A percentile compares a stretch with the other conserved stretches of the same genome.
These are phyloP conservation scores for Biscogniauxia sp. DNA, from an alignment of 2,329 filamentous ascomycete genomes.

Conservation along the genomic window DNA sequence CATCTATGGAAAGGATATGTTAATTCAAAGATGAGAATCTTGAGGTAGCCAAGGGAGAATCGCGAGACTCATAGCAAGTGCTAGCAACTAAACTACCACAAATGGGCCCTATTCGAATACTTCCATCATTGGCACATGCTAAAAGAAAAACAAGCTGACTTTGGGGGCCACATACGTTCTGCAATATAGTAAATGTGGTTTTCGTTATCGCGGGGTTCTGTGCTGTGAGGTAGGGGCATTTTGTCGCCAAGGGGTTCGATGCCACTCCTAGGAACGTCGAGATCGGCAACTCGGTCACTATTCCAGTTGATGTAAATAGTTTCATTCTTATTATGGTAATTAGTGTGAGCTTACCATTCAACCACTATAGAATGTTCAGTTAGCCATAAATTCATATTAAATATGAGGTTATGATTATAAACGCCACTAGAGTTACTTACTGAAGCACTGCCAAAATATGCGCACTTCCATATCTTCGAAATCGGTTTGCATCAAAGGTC, in stretches of 20 bases:
- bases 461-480: slow-evolving; percentile 49
- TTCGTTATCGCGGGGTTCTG: slow-evolving; percentile 32
- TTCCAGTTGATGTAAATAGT: background rate
- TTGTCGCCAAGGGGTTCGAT: slow-evolving; percentile 37
- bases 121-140: background rate
- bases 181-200: slow-evolving; percentile 40
- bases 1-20: slow-evolving; percentile 18
- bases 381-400: background rate
- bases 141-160: background rate
- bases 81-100: too few species aligned
- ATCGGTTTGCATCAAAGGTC: slow-evolving; percentile 18
- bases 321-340: background rate
- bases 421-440: background rate
- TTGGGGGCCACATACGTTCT: slow-evolving; percentile 25
- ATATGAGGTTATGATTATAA: background rate
- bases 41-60: too few species aligned
- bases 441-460: slow-evolving; percentile 70
- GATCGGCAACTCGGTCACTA: slow-evolving; percentile 69
- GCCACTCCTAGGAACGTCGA: slow-evolving; percentile 41
- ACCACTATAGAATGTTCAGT: slow-evolving; percentile 41
- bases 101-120: background rate
- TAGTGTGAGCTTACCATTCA: slow-evolving; percentile 57
- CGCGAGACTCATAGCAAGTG: too few species aligned
- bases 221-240: slow-evolving; percentile 35
- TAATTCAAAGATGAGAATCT: background rate